phyloP scores from a whole-genome alignment of 257 asterid species.

The Agastache rugosa region DNA sequence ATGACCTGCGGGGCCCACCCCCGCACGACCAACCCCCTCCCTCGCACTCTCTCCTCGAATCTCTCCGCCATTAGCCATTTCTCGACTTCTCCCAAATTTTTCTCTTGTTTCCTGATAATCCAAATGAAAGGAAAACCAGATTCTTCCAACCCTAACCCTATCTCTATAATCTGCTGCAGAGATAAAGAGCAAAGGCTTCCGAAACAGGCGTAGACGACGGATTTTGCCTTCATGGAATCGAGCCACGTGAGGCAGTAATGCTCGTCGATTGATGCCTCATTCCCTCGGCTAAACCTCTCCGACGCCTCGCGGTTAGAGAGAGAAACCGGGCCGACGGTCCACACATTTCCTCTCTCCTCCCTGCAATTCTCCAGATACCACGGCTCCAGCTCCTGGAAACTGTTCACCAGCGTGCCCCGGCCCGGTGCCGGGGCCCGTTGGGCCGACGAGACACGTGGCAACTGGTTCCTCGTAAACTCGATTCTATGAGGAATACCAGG shows the following conservation, averaged over 20 bases:
- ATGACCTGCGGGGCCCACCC: slow-evolving; percentile 54
- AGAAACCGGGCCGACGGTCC: slow-evolving; percentile 65
- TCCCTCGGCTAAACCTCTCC: slow-evolving; percentile 40
- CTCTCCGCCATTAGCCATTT: slow-evolving; percentile 38
- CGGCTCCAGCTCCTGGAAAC: slow-evolving; percentile 60
- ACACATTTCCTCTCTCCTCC: slow-evolving; percentile 40
- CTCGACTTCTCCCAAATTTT: slow-evolving; percentile 29
- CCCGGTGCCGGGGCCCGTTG: slow-evolving; percentile 28
- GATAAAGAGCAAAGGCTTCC: slow-evolving; percentile 48
- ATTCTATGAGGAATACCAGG: slow-evolving; percentile 57
- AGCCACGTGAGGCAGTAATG: slow-evolving; percentile 41
- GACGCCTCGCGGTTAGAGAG: slow-evolving; percentile 31
- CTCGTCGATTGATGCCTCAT: slow-evolving; percentile 33
- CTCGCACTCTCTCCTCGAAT: slow-evolving; percentile 37
- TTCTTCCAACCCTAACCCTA: slow-evolving; percentile 45
- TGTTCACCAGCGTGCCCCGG: slow-evolving; percentile 52
- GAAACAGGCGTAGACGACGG: slow-evolving; percentile 46
- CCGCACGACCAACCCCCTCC: slow-evolving; percentile 41
- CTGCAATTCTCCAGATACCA: slow-evolving; percentile 48
- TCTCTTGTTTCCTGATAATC: slow-evolving; percentile 35
- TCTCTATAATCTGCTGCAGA: slow-evolving; percentile 39
- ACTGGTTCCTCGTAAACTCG: slow-evolving; percentile 46
- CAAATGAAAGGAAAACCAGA: slow-evolving; percentile 41
- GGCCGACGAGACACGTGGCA: slow-evolving; percentile 27
- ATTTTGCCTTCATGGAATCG: slow-evolving; percentile 30